A percentile compares a stretch with the other conserved stretches of the same genome.
Evolutionary conservation across 169 alveolate genomes (phyloP).

Genomic region (Plasmodium yoelii): DNA sequence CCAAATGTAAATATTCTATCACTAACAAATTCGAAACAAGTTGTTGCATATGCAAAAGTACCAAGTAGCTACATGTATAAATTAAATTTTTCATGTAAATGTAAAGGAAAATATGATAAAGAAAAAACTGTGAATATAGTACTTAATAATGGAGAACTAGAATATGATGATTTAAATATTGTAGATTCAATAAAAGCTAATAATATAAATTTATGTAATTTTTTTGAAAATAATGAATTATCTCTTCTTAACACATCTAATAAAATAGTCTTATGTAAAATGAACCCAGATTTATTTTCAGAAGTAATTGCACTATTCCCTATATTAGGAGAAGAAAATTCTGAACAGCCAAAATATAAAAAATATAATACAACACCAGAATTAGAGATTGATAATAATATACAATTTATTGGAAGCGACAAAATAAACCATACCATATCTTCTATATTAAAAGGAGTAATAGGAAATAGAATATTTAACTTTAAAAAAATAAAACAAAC

Average conservation of each 20-base stretch:
- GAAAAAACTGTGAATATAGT: slow-evolving; percentile 29
- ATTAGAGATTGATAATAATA: neutral
- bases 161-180: slow-evolving; percentile 14
- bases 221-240: slow-evolving; percentile 27
- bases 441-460: slow-evolving; percentile 54
- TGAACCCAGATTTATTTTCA: slow-evolving; percentile 36
- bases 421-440: neutral
- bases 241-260: neutral
- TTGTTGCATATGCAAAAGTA: slow-evolving; percentile 35
- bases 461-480: slow-evolving; percentile 28
- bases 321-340: slow-evolving; percentile 7
- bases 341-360: slow-evolving; percentile 4
- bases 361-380: slow-evolving; percentile 17
- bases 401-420: slow-evolving; percentile 2
- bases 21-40: slow-evolving; percentile 13
- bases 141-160: slow-evolving; percentile 20
- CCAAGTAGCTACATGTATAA: slow-evolving; percentile 38
- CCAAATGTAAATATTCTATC: slow-evolving; percentile 10
- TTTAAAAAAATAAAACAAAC: slow-evolving; percentile 18
- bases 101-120: slow-evolving; percentile 9
- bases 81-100: slow-evolving; percentile 33
- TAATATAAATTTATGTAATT: slow-evolving; percentile 37
- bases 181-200: slow-evolving; percentile 5
- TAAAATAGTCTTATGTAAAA: slow-evolving; percentile 31
- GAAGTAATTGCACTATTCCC: slow-evolving; percentile 48